Conservation (phyloP, 768 basidiomycete genomes). For the Pulveroboletus frians region DNA sequence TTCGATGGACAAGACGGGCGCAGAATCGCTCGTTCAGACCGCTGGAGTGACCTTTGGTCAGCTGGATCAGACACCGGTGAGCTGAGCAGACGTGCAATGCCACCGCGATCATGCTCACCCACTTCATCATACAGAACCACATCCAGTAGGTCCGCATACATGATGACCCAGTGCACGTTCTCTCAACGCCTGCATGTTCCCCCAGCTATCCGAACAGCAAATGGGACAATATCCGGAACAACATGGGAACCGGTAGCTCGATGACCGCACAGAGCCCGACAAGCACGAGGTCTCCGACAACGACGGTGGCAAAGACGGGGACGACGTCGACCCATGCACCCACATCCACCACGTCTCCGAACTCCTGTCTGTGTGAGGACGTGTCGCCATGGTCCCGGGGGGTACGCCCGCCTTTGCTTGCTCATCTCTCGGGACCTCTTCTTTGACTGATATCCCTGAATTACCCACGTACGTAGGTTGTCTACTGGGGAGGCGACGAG, state of each 20-base stretch:
- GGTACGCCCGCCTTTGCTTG: slow-evolving; percentile 9
- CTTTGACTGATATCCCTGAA: too few relatives aligned
- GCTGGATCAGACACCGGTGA: slow-evolving; percentile 50
- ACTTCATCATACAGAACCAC: slow-evolving; percentile 41
- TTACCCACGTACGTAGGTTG: slow-evolving; percentile 9
- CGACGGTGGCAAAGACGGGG: not conserved
- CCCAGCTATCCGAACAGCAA: slow-evolving; percentile 60
- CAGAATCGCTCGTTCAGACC: slow-evolving; percentile 53
- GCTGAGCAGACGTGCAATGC: not conserved
- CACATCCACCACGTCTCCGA: slow-evolving; percentile 9
- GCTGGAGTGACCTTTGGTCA: slow-evolving; percentile 43
- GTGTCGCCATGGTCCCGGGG: slow-evolving; percentile 39
- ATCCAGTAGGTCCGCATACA: slow-evolving; percentile 37
- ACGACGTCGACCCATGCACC: slow-evolving; percentile 4
- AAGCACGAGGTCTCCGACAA: slow-evolving; percentile 5
- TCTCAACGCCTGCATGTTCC: not conserved
- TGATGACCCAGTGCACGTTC: not conserved
- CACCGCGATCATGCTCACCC: not conserved
- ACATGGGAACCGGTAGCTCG: slow-evolving; percentile 42
- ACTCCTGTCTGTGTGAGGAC: slow-evolving; percentile 36
- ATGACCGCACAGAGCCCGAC: slow-evolving; percentile 20
- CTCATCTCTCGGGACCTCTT: not conserved
- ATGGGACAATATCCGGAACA: slow-evolving; percentile 64
- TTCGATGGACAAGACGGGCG: slow-evolving; percentile 55
- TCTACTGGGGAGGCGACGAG: slow-evolving; percentile 36